Base-by-base conservation (phyloP, 345 rosid species). In the Bruguiera gymnorhiza region DNA sequence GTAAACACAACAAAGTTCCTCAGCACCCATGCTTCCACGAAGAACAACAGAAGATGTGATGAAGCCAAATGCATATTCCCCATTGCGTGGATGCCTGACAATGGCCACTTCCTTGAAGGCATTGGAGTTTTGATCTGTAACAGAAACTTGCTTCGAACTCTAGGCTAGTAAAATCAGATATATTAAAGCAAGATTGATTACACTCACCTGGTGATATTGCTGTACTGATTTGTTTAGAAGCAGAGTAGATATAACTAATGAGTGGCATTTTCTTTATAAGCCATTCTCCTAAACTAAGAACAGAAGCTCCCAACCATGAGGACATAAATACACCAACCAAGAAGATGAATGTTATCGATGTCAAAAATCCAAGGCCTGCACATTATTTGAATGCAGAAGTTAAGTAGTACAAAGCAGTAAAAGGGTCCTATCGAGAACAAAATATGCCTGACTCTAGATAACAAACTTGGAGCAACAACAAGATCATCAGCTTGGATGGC, bases 71-170 rank as follows among this genome's bases (percentile, higher is more conserved):
- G 89, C 89, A 16, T 84, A 86, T 70, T 89, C 89, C 65, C 96
- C 92, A 43, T 73, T 65, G 43, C 85, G 84, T 0, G 93, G 96
- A 73, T 90, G 89, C 71, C 83, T 88, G 34, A 90, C 84, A 31
- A 90, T 90, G 3, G 91, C 91, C 24, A 88, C 93, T 73, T 90
- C 88, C 73, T 88, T 88, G 84, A 90, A 90, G 19, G 96, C 93
- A 48, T 88, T 80, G 20, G 89, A 77, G 60, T 76, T 84, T 71
- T 88, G 91, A 84, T 86, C 93, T 88, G 86, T 43, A 68, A 57
- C 24, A 62, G n/a, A 74, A 23, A 57, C 21, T 29, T 27, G 5
- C 32, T 55, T 30, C 30, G 27, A 19, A 37, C 7, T 36, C 43
- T 31, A 55, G 6, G 39, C 37, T 37, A 3, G 0, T 13, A 26